phyloP scores from a whole-genome alignment of 202 grass and related monocot species.

The Bolboschoenoplectus hybrid region DNA sequence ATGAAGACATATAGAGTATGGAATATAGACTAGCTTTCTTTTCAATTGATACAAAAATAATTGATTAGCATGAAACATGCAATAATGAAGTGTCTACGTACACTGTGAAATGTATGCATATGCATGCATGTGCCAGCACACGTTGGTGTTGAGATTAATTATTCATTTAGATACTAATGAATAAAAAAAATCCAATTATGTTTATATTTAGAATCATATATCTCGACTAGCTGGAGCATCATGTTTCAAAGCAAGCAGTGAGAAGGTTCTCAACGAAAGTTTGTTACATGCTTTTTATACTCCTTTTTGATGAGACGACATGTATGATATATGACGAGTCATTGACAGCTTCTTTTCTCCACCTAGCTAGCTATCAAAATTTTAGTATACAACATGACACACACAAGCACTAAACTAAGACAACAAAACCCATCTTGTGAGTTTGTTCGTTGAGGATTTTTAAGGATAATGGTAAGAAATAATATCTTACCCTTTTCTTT shows the following conservation, averaged over 20 bases:
- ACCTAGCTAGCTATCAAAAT: background rate
- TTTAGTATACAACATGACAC: background rate
- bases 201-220: background rate
- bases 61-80: no score
- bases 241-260: background rate
- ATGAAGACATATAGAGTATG: background rate
- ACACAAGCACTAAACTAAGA: background rate
- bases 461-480: constrained; percentile 3
- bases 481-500: background rate
- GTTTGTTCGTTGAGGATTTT: background rate
- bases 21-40: background rate
- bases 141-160: background rate
- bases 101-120: background rate
- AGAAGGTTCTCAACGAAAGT: constrained; percentile 13
- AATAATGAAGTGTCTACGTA: background rate
- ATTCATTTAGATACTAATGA: background rate
- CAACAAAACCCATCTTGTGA: background rate
- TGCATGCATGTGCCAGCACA: background rate
- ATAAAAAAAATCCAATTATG: background rate
- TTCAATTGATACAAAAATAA: background rate
- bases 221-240: background rate
- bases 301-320: background rate
- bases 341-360: background rate
- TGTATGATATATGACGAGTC: background rate
- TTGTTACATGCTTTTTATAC: constrained; percentile 4